Base-by-base conservation (phyloP, 306 rosid genomes). In the Aeschynomene evenia region DNA sequence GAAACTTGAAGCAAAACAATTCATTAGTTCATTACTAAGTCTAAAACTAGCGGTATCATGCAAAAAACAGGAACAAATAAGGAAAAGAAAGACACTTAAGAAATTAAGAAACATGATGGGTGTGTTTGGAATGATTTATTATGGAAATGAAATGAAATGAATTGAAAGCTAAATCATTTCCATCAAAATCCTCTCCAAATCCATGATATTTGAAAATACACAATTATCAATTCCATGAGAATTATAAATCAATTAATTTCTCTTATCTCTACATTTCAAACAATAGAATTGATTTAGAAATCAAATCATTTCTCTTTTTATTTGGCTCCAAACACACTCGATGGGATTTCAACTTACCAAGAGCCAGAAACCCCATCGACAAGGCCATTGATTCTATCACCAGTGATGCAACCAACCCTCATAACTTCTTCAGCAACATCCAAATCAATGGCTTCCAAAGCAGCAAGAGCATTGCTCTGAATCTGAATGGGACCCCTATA, bases 401-500 rank as follows among this genome's bases (percentile, higher is more conserved):
- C 99, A 2, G 99, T 95, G 51, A 95, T 84, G 73, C 99, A 95
- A 11, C 97, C 99, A 40, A 81, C 83, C 28, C 79, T 73, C 97
- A 95, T 74, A 68, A 95, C 96, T 79, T 95, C 91, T 0, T 95
- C 99, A 6, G 99, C 99, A 67, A 91, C 97, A 18, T 89, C 89
- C 54, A 79, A 37, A 83, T 95, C 99, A 59, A 95, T 84, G 62
- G 99, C 96, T 82, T 95, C 99, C 84, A 91, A 84, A 71, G 96
- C 97, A 68, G 97, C 99, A 83, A 95, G 81, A 34, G 99, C 99
- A 77, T 95, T 95, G 52, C 99, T 95, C 78, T 95, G 99, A 71
- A 95, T 81, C 86, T 91, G 99, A 84, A 95, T 95, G 14, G 99
- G 99, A 63, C 99, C 99, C 76, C 99, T 85, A 42, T 95, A 95